Conservation (phyloP, 2,329 filamentous ascomycete species). For the Fusarium sp. region DNA sequence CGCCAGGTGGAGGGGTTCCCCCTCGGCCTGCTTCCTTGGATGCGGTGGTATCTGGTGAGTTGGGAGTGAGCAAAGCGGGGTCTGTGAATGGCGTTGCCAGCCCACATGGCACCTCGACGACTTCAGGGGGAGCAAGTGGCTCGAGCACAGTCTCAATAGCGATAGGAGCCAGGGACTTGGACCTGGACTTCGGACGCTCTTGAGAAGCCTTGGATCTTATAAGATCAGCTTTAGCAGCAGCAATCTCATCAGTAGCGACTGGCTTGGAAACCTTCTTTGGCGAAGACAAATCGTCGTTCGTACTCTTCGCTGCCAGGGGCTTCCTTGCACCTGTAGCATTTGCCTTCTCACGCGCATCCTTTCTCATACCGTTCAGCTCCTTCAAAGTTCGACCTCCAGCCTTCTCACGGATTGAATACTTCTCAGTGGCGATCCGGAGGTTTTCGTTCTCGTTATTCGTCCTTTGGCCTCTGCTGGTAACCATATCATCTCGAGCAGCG, state of each 20-base stretch:
- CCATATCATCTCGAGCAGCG: constrained; percentile 67
- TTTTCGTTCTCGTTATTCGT: constrained; percentile 50
- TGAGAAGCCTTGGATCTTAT: constrained; percentile 46
- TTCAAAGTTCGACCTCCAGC: constrained; percentile 60
- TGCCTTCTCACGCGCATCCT: constrained; percentile 55
- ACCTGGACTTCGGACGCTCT: constrained; percentile 47
- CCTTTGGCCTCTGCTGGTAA: constrained; percentile 50
- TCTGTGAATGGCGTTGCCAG: constrained; percentile 54
- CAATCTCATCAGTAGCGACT: constrained; percentile 53
- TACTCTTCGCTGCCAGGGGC: constrained; percentile 69
- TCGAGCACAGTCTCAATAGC: constrained; percentile 39
- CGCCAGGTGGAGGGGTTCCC: constrained; percentile 71
- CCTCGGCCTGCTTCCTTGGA: constrained; percentile 53
- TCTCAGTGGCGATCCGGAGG: constrained; percentile 42
- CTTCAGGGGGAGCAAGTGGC: constrained; percentile 31
- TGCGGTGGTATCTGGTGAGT: constrained; percentile 63
- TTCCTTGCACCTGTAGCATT: constrained; percentile 57
- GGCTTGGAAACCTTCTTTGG: constrained; percentile 65
- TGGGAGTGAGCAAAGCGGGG: constrained; percentile 60
- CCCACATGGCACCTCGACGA: constrained; percentile 33
- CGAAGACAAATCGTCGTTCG: constrained; percentile 70
- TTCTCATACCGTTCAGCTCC: constrained; percentile 59
- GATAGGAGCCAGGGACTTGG: constrained; percentile 46
- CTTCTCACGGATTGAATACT: constrained; percentile 53
- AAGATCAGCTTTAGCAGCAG: constrained; percentile 56